Evolutionary conservation across 2,329 filamentous ascomycete genomes (phyloP), one percentile per base, ranked within the genome.

Genomic region (Colletotrichum sp.): DNA sequence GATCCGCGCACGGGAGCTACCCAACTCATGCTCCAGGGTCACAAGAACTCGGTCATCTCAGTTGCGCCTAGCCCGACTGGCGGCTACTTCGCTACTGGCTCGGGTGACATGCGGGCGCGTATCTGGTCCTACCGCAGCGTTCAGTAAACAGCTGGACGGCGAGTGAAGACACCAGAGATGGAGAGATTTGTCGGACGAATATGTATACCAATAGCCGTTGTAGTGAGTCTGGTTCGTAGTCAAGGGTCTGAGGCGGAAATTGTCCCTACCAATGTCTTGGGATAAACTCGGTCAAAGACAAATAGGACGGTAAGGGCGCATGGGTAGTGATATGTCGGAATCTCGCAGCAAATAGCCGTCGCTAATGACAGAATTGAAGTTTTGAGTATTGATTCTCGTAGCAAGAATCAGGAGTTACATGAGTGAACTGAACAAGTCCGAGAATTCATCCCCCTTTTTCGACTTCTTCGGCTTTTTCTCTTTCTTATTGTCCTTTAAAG

Each of bases 1-100:
- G 96, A 99, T 83, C 96, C 97, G 24, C 92, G 94, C 81, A 98
- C 96, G 24, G 97, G 96, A 44, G 94, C 95, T 79, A 98, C 96
- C 2, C 96, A 99, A 87, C 94, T 99, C 84, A 99, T 99, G 97
- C 91, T 99, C 77, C 97, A 99, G 86, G 97, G 97, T 30, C 97
- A 99, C 85, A 99, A 99, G 90, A 99, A 99, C 87, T 98, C 95
- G 13, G 97, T 99, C 80, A 99, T 99, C 81, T 98, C 96, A 4
- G 97, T 99, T 69, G 96, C 97, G 2, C 97, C 97, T 26, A 98
- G 96, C 85, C 97, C 97, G 18, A 93, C 92, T 44, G 96, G 96
- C 75, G 92, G 93, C 78, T 94, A 95, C 83, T 99, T 99, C 83
- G 97, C 97, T 55, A 99, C 97, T 7, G 97, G 97, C 77, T 98